Percentiles rank a stretch among this genome's conserved stretches.
Evolutionary conservation across 305 asterid genomes (phyloP).

Genomic region (Fraxinus sp.): DNA sequence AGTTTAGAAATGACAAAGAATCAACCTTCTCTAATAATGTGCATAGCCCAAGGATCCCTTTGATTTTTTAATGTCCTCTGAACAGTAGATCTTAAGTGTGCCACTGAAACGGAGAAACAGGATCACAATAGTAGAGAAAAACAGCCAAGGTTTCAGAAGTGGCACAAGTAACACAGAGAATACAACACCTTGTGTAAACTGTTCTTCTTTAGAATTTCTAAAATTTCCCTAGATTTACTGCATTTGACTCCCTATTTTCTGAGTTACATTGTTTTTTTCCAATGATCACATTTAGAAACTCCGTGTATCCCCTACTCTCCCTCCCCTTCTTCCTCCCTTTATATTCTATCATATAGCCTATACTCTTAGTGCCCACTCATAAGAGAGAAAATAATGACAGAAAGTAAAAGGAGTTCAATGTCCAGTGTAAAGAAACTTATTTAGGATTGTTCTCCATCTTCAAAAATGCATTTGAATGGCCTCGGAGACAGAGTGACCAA

Average conservation of each 20-base stretch:
- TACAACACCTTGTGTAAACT: neutral
- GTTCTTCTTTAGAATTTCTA: neutral
- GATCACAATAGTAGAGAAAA: neutral
- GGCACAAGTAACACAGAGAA: neutral
- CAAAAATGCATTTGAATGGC: conserved; percentile 49
- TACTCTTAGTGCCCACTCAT: neutral
- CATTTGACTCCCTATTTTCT: neutral
- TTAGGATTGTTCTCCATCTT: conserved; percentile 85
- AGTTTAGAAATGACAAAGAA: conserved; percentile 6
- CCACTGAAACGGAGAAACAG: conserved; percentile 50
- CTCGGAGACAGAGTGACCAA: neutral
- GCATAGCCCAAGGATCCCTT: conserved; percentile 97
- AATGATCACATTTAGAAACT: neutral
- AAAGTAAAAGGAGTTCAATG: neutral
- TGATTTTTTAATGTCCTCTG: conserved; percentile 92
- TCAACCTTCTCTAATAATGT: conserved; percentile 85
- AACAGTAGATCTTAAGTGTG: conserved; percentile 81
- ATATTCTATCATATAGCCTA: neutral
- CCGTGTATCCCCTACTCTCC: neutral
- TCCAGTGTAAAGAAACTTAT: conserved; percentile 44
- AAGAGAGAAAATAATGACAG: neutral
- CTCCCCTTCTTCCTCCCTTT: neutral
- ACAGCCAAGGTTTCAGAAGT: neutral
- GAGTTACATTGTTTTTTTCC: neutral
- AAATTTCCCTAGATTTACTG: neutral